Evolutionary conservation across 2,329 filamentous ascomycete genomes (phyloP), one percentile per base, ranked within the genome.

Genomic region (Aspergillus sp.): DNA sequence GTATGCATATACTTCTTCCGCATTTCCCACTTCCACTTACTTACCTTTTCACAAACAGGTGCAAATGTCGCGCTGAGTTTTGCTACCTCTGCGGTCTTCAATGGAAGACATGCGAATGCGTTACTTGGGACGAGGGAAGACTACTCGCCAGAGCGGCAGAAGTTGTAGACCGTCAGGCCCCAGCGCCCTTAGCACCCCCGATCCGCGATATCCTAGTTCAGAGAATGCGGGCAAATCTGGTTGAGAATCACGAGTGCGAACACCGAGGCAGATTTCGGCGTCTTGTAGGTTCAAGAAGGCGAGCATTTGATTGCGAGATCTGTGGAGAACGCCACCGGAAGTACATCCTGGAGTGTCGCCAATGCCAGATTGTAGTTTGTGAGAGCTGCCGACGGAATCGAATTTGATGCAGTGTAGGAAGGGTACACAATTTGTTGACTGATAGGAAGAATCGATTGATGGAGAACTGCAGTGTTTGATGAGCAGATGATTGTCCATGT

Each of bases 11-110:
- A 36, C 32, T 28, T 30, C 23, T 17, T 17, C 47, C 2, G 19
- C 17, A 13, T 21, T 23, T 4, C 12, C 25, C 17, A n/a, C 19
- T 19, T 5, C 32, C 9, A n/a, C 28, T 51, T 6, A 53, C 21
- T 47, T 25, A 52, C n/a, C 30, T 5, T 3, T 5, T 19, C 2
- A 23, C 1, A 23, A 23, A 41, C 36, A 61, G 59, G n/a, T 61
- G 59, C 38, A 47, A 45, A 17, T 61, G 59, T 21, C 39, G 15
- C n/a, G 55, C 59, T 2, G 15, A 58, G n/a, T 52, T 61, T 25
- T 61, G 56, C 36, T 61, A 61, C 43, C 23, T 32, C 15, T 61
- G 59, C 19, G 59, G 51, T 4, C 2, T 15, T n/a, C 10, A 5
- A 12, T 61, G 59, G 59, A 51, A 47, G 6, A 47, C 50, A 7